Base-by-base conservation (phyloP, 2,329 filamentous ascomycete genomes). In the Fusarium udum region DNA sequence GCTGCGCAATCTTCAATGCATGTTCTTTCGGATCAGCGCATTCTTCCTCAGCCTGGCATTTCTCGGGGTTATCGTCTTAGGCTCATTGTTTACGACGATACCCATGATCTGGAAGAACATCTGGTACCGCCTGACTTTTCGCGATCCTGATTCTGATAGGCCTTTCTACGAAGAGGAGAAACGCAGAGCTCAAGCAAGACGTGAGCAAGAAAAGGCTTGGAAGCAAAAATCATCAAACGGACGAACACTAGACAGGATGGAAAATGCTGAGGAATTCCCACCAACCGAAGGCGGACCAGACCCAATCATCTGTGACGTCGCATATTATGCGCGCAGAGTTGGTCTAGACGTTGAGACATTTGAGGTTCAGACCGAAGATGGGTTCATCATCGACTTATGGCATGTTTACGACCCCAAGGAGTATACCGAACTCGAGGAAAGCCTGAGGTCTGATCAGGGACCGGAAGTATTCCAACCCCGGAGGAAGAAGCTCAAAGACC, bases 351-450 rank as follows among this genome's bases (percentile, higher is more conserved):
- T 94, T 31, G 95, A 98, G 78, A 88, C 89, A 15, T 93, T 94
- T 77, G 87, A 93, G 56, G 95, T 98, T 0, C 92, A 97, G 81
- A 98, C 95, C 0, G 95, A 98, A 80, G 95, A 98, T 78, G 95
- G 95, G 2, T 98, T 97, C 79, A 90, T 98, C 51, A 92, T 98
- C 70, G 90, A 93, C 28, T 86, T 98, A 3, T 97, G 93, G 92
- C 95, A 98, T 80, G 87, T 98, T 32, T 97, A 93, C 80, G 92
- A 97, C 72, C 95, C 95, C 0, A 88, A 87, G 55, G 92, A 95
- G 67, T 92, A 94, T 78, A 85, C 84, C 0, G 86, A 87, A 4
- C 81, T 87, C 9, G 80, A 85, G 3, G 81, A 85, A 3, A 84
- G 90, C 40, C 85, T 89, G 26, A 79, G 84, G 2, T 82, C 88